A percentile compares a stretch with the other conserved stretches of the same genome.
phyloP scores from a whole-genome alignment of 2,329 filamentous ascomycete genomes.

The Colletotrichum coccodes region DNA sequence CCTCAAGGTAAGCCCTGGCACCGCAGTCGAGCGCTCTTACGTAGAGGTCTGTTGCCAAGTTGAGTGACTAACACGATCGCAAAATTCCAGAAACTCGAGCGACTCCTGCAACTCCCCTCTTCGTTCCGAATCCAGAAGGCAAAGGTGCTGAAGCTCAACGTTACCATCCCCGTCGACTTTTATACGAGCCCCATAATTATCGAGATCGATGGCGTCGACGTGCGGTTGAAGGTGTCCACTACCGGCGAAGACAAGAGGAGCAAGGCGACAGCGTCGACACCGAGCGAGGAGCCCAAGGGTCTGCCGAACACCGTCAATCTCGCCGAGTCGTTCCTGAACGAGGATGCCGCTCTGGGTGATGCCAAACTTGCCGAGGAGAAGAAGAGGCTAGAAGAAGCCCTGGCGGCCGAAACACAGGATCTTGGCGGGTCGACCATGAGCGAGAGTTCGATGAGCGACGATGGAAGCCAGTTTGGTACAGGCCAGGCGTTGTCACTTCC shows the following conservation, averaged over 20 bases:
- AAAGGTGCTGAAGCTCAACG: slow-evolving; percentile 77
- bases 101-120: slow-evolving; percentile 78
- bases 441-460: slow-evolving; percentile 72
- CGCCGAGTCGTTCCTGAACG: slow-evolving; percentile 77
- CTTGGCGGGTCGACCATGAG: slow-evolving; percentile 67
- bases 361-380: slow-evolving; percentile 72
- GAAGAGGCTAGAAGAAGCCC: slow-evolving; percentile 73
- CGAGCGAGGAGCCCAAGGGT: slow-evolving; percentile 40
- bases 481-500: slow-evolving; percentile 77
- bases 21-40: background rate
- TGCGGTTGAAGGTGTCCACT: slow-evolving; percentile 68
- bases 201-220: slow-evolving; percentile 83
- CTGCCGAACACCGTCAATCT: slow-evolving; percentile 79
- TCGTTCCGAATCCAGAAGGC: slow-evolving; percentile 79
- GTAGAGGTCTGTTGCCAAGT: background rate
- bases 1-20: slow-evolving; percentile 70
- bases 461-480: slow-evolving; percentile 71
- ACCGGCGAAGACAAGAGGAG: slow-evolving; percentile 41
- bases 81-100: slow-evolving; percentile 78
- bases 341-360: slow-evolving; percentile 54
- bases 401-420: slow-evolving; percentile 71
- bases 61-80: background rate
- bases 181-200: slow-evolving; percentile 85
- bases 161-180: slow-evolving; percentile 89
- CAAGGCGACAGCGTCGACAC: slow-evolving; percentile 35